phyloP scores from a whole-genome alignment of 331 rosid species.

The Ulmus americana region DNA sequence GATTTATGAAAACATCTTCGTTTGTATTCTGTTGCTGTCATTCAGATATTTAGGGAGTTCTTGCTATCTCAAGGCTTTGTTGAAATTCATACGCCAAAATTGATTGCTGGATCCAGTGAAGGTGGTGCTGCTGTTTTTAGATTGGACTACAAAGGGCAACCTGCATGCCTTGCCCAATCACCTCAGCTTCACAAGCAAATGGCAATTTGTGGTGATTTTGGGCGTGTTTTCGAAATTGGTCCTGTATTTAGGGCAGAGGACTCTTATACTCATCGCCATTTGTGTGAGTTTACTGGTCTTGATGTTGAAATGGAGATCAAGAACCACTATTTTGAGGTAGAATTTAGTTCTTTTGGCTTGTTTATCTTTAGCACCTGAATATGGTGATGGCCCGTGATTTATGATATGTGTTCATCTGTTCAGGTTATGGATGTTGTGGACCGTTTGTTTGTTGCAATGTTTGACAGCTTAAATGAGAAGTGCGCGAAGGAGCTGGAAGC shows the following conservation, averaged over 20 bases:
- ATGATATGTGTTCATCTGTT: constrained; percentile 22
- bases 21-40: constrained; percentile 7
- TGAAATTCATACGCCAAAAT: constrained; percentile 81
- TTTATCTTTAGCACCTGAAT: constrained; percentile 10
- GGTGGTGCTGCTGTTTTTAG: constrained; percentile 93
- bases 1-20: background rate
- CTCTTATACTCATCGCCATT: constrained; percentile 79
- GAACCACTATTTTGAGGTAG: constrained; percentile 73
- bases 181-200: constrained; percentile 98
- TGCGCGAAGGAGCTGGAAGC: constrained; percentile 76
- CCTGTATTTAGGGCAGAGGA: constrained; percentile 86
- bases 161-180: constrained; percentile 91
- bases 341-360: constrained; percentile 2
- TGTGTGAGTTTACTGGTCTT: constrained; percentile 89
- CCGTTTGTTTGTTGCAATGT: constrained; percentile 62
- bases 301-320: constrained; percentile 92
- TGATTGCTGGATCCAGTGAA: constrained; percentile 88
- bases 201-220: constrained; percentile 75
- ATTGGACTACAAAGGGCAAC: constrained; percentile 75
- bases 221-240: constrained; percentile 86
- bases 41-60: constrained; percentile 74
- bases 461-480: constrained; percentile 57
- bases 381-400: constrained; percentile 12
- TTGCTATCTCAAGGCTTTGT: constrained; percentile 50
- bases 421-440: constrained; percentile 87